Base-by-base conservation (phyloP, 1,284 basidiomycete genomes). In the Hypsizygus ulmarius region DNA sequence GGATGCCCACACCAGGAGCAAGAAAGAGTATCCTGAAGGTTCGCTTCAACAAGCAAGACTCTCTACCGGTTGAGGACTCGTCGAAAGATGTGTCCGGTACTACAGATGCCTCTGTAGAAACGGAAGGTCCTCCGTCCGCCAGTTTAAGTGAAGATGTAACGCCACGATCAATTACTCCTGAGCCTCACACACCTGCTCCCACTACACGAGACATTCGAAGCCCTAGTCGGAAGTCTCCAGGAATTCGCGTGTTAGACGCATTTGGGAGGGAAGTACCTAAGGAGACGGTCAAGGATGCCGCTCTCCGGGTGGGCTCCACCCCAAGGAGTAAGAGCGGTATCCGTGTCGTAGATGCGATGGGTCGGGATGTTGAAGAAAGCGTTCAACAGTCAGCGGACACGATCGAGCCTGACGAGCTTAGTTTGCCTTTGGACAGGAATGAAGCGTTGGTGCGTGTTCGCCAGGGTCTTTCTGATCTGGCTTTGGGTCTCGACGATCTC, bases 271-370 rank as follows among this genome's bases (percentile, higher is more conserved):
- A 57, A 33, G 16, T 55, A 28, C 14, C 36, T 32, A 39, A 50
- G 28, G 44, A 43, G 21, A 25, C 4, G 21, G 21, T 25, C 29
- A 30, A 47, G 41, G 43, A 53, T 36, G 50, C 38, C 5, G 33
- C 28, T 18, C 40, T 42, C 55, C 43, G 55, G 55, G 38, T 29
- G 43, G 40, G 34, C 35, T 49, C 30, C 51, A 71, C 68, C 4
- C 66, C 68, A 28, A 65, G 66, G 39, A 72, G 52, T 44, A 72
- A 62, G 57, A 77, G 72, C 54, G 57, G 64, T 16, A 70, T 86
- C 33, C 76, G 81, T 35, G 68, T 87, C 36, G 74, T 86, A 28
- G 85, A 89, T 59, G 81, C 81, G 1, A 81, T 84, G 78, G 85
- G 83, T 8, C 73, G 70, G 47, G 78, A 80, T 53, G 69, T 86